Percentiles rank a stretch among this genome's conserved stretches.
These are phyloP conservation scores for Lachancea mirantina DNA, from an alignment of 805 yeast species.

Conservation along the genomic window DNA sequence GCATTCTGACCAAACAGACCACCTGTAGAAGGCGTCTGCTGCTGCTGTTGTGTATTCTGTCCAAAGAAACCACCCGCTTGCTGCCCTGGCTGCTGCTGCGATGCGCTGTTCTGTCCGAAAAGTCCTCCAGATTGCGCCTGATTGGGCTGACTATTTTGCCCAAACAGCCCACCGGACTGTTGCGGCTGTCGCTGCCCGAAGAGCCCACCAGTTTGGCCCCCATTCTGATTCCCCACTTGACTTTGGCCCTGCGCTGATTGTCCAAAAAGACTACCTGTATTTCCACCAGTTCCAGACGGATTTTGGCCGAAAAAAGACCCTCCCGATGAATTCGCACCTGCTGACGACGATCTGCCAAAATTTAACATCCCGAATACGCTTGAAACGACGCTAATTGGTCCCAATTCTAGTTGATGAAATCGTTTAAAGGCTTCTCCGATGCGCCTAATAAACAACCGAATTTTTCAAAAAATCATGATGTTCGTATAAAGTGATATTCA, in stretches of 20 bases:
- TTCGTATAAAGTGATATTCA: too few species aligned
- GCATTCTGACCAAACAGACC: slow-evolving; percentile 36
- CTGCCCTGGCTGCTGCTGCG: too few species aligned
- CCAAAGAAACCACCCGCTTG: slow-evolving; percentile 4
- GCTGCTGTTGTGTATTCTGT: too few species aligned
- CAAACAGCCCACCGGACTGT: slow-evolving; percentile 31
- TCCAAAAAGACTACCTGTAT: too few species aligned
- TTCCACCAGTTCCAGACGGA: too few species aligned
- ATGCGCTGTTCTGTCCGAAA: slow-evolving; percentile 5
- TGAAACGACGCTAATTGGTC: too few species aligned
- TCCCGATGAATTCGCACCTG: too few species aligned
- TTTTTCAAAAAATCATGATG: too few species aligned
- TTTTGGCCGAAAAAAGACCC: too few species aligned
- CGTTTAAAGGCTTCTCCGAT: too few species aligned
- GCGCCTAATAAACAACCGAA: too few species aligned
- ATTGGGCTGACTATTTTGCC: slow-evolving; percentile 4
- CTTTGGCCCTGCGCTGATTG: slow-evolving; percentile 3
- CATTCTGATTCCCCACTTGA: not conserved
- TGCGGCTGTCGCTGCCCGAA: slow-evolving; percentile 7
- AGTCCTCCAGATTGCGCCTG: slow-evolving; percentile 6
- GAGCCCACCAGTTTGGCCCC: not conserved
- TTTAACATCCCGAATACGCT: slow-evolving; percentile 5
- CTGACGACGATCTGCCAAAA: slow-evolving; percentile 7
- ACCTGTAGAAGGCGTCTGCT: slow-evolving; percentile 15
- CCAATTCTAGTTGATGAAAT: too few species aligned